Evolutionary conservation across 1,284 basidiomycete genomes (phyloP), one percentile per base, ranked within the genome.

Genomic region (Rhodotorula glutinis): DNA sequence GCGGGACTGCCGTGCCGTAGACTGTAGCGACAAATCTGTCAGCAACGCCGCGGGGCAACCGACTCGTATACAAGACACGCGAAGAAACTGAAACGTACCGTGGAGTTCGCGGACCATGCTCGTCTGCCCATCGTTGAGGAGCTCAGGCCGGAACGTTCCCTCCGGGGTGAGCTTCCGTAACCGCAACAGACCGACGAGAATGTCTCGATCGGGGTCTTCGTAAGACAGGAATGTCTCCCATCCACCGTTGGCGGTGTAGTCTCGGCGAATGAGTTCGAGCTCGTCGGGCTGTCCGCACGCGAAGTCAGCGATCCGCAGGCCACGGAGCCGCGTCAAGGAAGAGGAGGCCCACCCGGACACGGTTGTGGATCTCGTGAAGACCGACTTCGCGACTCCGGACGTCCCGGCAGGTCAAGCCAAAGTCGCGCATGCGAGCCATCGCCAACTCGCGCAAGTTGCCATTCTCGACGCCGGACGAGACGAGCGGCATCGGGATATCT

Each of bases 171-270:
- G 98, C 79, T 96, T 97, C 62, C 96, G 84, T 75, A 99, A 81
- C 25, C 96, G 87, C 57, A 99, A 82, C 38, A 99, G 82, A 17
- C 96, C 96, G 66, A 99, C 88, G 58, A 99, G 86, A 76, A 99
- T 98, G 76, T 99, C 96, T 69, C 86, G 87, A 78, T 93, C 91
- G 5, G 95, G 94, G 79, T 99, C 96, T 81, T 99, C 96, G 78
- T 98, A 99, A 27, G 93, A 94, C 23, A 99, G 82, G 85, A 99
- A 99, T 0, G 95, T 98, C 81, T 99, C 96, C 96, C 96, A 99
- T 30, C 95, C 95, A 5, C 80, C 79, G 76, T 98, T 99, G 38
- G 96, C 96, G 3, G 90, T 83, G 79, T 99, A 99, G 79, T 99
- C 96, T 58, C 96, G 84, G 61, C 96, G 86, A 46, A 99, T 86